phyloP scores from a whole-genome alignment of 768 basidiomycete species.

The Mycena galopus region DNA sequence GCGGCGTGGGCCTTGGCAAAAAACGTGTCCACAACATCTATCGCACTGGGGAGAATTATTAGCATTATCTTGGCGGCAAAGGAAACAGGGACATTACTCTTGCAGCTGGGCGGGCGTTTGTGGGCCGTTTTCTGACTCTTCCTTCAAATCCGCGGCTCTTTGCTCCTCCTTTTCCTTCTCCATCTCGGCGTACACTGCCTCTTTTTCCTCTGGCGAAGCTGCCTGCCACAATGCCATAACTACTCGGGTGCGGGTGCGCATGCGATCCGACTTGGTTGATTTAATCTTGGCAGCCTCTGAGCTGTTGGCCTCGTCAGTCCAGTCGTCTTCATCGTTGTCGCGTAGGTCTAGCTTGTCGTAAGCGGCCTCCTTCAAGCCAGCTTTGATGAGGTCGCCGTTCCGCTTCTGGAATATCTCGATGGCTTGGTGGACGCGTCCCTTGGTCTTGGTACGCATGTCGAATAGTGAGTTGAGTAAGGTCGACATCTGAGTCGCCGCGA shows the following conservation, averaged over 20 bases:
- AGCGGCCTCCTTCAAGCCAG: not conserved
- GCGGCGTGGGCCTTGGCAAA: slow-evolving; percentile 1
- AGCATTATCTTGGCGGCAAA: not conserved
- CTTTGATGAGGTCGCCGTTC: not conserved
- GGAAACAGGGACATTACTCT: not conserved
- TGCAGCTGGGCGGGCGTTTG: not conserved
- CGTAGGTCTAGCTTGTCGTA: not conserved
- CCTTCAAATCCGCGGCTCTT: not conserved
- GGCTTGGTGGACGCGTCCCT: not conserved
- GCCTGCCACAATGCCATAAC: not conserved
- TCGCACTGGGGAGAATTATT: not conserved
- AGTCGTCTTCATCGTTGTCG: not conserved
- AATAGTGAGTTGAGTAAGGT: not conserved
- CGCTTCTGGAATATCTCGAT: slow-evolving; percentile 20
- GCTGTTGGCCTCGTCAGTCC: not conserved
- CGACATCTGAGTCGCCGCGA: not conserved
- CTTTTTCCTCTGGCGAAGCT: slow-evolving; percentile 1
- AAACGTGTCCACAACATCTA: not conserved
- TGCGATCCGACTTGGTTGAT: not conserved
- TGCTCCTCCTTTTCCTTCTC: slow-evolving; percentile 8
- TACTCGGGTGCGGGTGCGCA: slow-evolving; percentile 8
- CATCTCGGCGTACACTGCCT: not conserved
- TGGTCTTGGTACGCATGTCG: not conserved
- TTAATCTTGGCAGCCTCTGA: not conserved
- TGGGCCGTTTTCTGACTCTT: not conserved